A percentile compares a stretch with the other conserved stretches of the same genome.
phyloP scores from a whole-genome alignment of 371 early-diverging fungal species.

The Syncephalastrum racemosum region DNA sequence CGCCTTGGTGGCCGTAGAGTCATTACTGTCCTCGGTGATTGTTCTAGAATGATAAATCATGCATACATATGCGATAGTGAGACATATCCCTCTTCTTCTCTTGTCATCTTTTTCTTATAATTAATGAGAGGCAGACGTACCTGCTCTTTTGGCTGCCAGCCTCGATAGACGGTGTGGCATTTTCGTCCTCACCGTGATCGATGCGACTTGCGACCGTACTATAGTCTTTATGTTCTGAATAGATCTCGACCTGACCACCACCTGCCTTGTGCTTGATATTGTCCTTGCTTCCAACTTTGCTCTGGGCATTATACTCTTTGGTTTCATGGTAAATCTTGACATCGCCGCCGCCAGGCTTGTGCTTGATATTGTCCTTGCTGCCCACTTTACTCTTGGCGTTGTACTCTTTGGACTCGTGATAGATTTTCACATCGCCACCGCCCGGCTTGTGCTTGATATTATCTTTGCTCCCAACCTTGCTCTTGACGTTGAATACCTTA shows the following conservation, averaged over 20 bases:
- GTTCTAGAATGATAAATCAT: too few species aligned
- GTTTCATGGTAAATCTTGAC: constrained; percentile 13
- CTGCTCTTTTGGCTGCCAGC: constrained; percentile 10
- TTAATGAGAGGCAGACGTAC: too few species aligned
- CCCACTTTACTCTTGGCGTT: constrained; percentile 20
- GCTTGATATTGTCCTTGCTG: constrained; percentile 15
- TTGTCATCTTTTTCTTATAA: too few species aligned
- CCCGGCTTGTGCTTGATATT: constrained; percentile 24
- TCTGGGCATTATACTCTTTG: constrained; percentile 8
- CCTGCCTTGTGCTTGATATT: constrained; percentile 23
- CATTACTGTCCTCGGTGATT: too few species aligned
- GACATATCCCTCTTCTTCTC: too few species aligned
- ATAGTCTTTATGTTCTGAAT: too few species aligned
- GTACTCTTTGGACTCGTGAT: constrained; percentile 5
- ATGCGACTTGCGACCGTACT: too few species aligned
- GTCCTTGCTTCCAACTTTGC: constrained; percentile 18
- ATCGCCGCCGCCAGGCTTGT: constrained; percentile 19
- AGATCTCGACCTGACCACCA: constrained; percentile 17
- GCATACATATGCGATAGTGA: too few species aligned
- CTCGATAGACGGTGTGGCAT: background rate
- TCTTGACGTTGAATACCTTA: constrained; percentile 4
- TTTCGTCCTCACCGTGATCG: too few species aligned
- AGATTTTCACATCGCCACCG: constrained; percentile 18
- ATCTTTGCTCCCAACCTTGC: constrained; percentile 23
- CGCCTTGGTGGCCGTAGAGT: too few species aligned